Evolutionary conservation across 768 basidiomycete species (phyloP), one percentile per base, ranked within the genome.

Genomic region (Russula vinacea): DNA sequence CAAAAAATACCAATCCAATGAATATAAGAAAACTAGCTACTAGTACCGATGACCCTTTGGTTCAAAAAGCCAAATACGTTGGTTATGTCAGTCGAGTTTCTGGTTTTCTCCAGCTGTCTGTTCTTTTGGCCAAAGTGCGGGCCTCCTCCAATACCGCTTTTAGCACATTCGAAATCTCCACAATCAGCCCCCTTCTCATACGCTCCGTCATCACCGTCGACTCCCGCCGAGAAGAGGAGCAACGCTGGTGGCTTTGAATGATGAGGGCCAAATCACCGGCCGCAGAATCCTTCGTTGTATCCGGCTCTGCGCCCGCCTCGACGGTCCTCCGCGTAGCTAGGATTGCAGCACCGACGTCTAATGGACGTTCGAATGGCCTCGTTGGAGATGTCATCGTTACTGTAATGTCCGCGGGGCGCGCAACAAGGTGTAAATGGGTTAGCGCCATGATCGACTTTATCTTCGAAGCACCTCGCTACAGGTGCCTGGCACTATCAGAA

Each of bases 111-210:
- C 82, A 62, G 82, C 67, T 49, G 83, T 74, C 19, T 73, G 72
- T 64, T 83, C 83, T 84, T 72, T 89, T 88, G 16, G 76, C 79
- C 29, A 92, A 74, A 0, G 85, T 81, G 68, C 83, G 85, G 16
- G 88, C 80, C 69, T 84, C 89, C 64, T 75, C 83, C 74, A 92
- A 62, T 69, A 92, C 72, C 5, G 82, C 77, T 70, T 87, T 84
- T 65, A 92, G 67, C 73, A 92, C 91, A 1, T 80, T 79, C 45
- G 84, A 85, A 81, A 92, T 84, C 76, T 92, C 90, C 1, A 87
- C 88, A 9, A 87, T 87, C 86, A 91, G 86, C 0, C 89, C 89
- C 65, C 90, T 76, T 69, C 90, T 77, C 68, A 90, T 68, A 40
- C 87, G 77, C 65, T 88, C 86, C 62, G 86, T 84, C 73, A 90